A percentile compares a stretch with the other conserved stretches of the same genome.
These are phyloP conservation scores for Hypoxylon sp. DNA, from an alignment of 2,329 filamentous ascomycete species.

Conservation along the genomic window DNA sequence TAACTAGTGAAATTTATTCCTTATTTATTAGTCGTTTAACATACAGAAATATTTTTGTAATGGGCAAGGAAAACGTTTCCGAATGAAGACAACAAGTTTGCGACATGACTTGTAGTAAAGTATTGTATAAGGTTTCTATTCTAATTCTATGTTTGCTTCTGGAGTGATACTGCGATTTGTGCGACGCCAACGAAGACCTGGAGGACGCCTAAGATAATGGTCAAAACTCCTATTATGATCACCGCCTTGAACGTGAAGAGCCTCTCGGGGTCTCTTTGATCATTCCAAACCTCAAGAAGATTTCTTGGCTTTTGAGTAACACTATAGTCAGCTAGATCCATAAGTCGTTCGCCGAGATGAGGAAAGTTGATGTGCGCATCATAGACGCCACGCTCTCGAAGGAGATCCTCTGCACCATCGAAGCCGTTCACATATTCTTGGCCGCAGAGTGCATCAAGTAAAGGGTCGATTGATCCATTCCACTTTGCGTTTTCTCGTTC, in stretches of 20 bases:
- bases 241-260: constrained; percentile 20
- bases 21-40: too few relatives aligned
- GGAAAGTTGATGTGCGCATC: constrained; percentile 8
- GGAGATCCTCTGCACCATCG: not conserved
- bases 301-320: constrained; percentile 8
- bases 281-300: constrained; percentile 17
- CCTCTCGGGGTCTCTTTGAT: constrained; percentile 14
- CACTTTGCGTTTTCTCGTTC: constrained; percentile 6
- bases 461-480: constrained; percentile 6
- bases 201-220: constrained; percentile 7
- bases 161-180: constrained; percentile 9
- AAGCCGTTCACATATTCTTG: not conserved
- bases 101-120: too few relatives aligned
- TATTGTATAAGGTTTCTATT: too few relatives aligned
- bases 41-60: too few relatives aligned
- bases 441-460: constrained; percentile 18
- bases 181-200: constrained; percentile 11
- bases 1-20: too few relatives aligned
- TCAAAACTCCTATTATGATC: constrained; percentile 10
- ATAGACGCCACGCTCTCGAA: constrained; percentile 15
- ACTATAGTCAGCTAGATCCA: constrained; percentile 17
- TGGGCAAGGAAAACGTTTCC: too few relatives aligned
- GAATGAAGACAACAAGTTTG: too few relatives aligned
- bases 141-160: not conserved
- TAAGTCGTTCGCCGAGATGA: constrained; percentile 8